phyloP scores from a whole-genome alignment of 768 basidiomycete genomes.

The Kwoniella shandongensis region DNA sequence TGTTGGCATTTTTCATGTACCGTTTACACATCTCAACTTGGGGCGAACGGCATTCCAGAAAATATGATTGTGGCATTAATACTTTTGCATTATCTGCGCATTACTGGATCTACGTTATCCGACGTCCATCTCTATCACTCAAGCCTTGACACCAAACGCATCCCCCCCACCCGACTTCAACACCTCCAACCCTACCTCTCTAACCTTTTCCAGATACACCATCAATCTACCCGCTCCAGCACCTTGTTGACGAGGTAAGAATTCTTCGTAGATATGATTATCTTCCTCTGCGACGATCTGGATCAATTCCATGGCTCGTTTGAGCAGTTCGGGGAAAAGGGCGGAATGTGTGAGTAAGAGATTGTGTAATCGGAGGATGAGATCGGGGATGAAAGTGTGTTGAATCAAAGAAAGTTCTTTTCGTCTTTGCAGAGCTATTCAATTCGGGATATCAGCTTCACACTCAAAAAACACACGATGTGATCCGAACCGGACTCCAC shows the following conservation, averaged over 20 bases:
- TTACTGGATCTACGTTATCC: neutral
- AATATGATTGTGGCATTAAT: no score
- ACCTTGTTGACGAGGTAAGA: constrained; percentile 60
- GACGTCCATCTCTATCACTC: neutral
- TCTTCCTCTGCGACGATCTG: constrained; percentile 85
- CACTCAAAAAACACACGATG: no score
- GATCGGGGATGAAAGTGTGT: constrained; percentile 83
- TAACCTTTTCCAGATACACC: constrained; percentile 72
- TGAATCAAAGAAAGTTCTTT: constrained; percentile 76
- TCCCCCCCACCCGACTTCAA: constrained; percentile 56
- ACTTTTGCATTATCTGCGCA: no score
- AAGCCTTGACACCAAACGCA: constrained; percentile 23
- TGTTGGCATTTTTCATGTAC: neutral
- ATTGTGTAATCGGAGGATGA: constrained; percentile 79
- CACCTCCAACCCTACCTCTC: constrained; percentile 69
- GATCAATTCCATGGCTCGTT: constrained; percentile 71
- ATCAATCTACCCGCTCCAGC: constrained; percentile 60
- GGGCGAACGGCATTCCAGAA: no score
- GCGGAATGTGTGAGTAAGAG: constrained; percentile 66
- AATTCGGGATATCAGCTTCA: no score
- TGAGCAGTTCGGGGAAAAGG: constrained; percentile 66
- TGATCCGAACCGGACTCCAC: neutral
- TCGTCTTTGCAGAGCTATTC: constrained; percentile 61
- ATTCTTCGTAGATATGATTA: constrained; percentile 81
- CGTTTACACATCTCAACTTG: no score